A percentile compares a stretch with the other conserved stretches of the same genome.
phyloP scores from a whole-genome alignment of 1,284 basidiomycete species.

The Xerocomus cyaneibrunnescens region DNA sequence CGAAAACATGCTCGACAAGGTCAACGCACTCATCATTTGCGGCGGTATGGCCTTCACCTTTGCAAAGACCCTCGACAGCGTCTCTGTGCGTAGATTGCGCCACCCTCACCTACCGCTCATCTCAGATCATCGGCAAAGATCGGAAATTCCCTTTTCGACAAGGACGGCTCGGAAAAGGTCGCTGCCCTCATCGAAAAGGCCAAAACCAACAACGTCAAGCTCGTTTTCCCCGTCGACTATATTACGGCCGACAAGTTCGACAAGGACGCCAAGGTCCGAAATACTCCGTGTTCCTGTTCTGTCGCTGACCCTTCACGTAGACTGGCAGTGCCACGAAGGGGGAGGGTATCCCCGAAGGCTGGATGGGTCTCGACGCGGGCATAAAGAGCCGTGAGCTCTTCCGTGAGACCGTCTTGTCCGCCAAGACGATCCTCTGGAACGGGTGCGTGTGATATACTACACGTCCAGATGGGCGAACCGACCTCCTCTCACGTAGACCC shows the following conservation, averaged over 20 bases:
- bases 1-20: constrained; percentile 99
- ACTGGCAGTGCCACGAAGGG: constrained; percentile 75
- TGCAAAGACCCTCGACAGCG: constrained; percentile 89
- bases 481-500: constrained; percentile 52
- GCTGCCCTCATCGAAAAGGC: constrained; percentile 87
- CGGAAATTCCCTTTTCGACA: constrained; percentile 94
- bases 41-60: constrained; percentile 99
- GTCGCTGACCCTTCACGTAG: constrained; percentile 38
- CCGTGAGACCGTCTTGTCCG: constrained; percentile 75
- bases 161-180: constrained; percentile 89
- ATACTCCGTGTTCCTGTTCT: background rate
- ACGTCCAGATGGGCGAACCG: background rate
- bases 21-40: constrained; percentile 94
- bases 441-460: constrained; percentile 50
- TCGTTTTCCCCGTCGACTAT: constrained; percentile 96
- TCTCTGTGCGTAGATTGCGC: constrained; percentile 52
- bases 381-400: constrained; percentile 82
- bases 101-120: background rate
- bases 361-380: constrained; percentile 94
- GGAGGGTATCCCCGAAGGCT: constrained; percentile 89
- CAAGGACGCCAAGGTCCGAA: constrained; percentile 80
- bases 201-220: constrained; percentile 89
- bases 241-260: constrained; percentile 94
- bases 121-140: constrained; percentile 52
- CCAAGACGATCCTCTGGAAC: constrained; percentile 99